Percentiles rank a stretch among this genome's conserved stretches.
phyloP scores from a whole-genome alignment of 2,329 filamentous ascomycete genomes.

The Acephala macrosclerotiorum region DNA sequence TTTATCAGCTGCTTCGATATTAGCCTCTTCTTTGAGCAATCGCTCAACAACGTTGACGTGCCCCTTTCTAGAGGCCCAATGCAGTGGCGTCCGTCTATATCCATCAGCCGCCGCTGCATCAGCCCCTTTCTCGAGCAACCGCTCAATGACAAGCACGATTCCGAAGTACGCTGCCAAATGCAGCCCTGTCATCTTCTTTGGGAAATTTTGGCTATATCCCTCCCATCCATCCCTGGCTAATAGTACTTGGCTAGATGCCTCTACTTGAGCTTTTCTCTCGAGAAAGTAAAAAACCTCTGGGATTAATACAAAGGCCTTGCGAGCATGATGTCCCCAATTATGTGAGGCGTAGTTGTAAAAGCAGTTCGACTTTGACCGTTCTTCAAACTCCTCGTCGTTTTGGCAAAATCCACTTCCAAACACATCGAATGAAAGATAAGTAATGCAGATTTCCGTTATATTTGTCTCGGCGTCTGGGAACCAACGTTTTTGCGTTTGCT shows the following conservation, averaged over 20 bases:
- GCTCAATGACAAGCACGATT: conserved; percentile 16
- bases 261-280: conserved; percentile 23
- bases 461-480: conserved; percentile 33
- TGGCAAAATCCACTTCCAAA: conserved; percentile 37
- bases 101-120: conserved; percentile 15
- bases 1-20: too few relatives aligned
- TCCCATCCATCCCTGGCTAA: conserved; percentile 1
- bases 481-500: conserved; percentile 20
- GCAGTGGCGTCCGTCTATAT: conserved; percentile 35
- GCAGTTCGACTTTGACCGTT: conserved; percentile 34
- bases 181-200: conserved; percentile 31
- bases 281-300: conserved; percentile 32
- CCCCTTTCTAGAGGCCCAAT: background rate
- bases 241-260: conserved; percentile 32
- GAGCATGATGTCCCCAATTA: conserved; percentile 47
- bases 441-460: conserved; percentile 37
- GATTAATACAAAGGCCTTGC: conserved; percentile 11
- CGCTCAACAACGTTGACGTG: background rate
- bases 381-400: conserved; percentile 31
- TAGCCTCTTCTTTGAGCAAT: too few relatives aligned
- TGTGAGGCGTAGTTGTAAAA: conserved; percentile 45
- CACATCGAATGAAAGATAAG: conserved; percentile 41
- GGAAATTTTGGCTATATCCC: conserved; percentile 21
- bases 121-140: conserved; percentile 20
- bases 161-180: conserved; percentile 42